A percentile compares a stretch with the other conserved stretches of the same genome.
Conservation (phyloP, 352 stramenopile genomes). For the Phytophthora europaea region DNA sequence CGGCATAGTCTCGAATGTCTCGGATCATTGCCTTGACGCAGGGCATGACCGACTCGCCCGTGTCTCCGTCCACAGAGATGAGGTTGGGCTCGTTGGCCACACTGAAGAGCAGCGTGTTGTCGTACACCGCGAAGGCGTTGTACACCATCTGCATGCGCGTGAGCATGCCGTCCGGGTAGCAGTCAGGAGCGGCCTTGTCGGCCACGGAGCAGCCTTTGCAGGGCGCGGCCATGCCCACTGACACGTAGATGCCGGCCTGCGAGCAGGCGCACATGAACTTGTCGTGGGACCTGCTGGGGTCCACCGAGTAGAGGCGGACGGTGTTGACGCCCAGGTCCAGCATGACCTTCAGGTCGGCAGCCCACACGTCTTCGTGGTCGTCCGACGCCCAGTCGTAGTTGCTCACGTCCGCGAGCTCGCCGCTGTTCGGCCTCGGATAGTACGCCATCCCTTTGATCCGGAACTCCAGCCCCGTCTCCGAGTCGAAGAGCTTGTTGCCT, state of each 20-base stretch:
- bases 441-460: slow-evolving; percentile 77
- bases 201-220: slow-evolving; percentile 55
- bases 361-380: slow-evolving; percentile 68
- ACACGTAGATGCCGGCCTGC: slow-evolving; percentile 79
- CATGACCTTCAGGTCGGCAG: slow-evolving; percentile 59
- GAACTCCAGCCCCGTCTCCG: slow-evolving; percentile 69
- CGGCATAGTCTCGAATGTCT: slow-evolving; percentile 63
- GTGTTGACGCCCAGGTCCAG: slow-evolving; percentile 72
- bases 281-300: slow-evolving; percentile 70
- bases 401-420: slow-evolving; percentile 55
- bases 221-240: slow-evolving; percentile 68
- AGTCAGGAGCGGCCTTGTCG: slow-evolving; percentile 51
- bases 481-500: slow-evolving; percentile 91
- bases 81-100: slow-evolving; percentile 81
- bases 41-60: slow-evolving; percentile 57
- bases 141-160: slow-evolving; percentile 72
- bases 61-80: slow-evolving; percentile 47
- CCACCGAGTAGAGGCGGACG: slow-evolving; percentile 72
- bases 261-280: slow-evolving; percentile 84
- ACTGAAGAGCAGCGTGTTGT: slow-evolving; percentile 76
- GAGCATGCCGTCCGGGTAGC: slow-evolving; percentile 64
- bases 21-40: slow-evolving; percentile 81
- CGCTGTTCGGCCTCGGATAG: slow-evolving; percentile 72
- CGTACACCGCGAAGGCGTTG: slow-evolving; percentile 79
- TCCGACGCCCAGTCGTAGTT: slow-evolving; percentile 78